Percentiles rank a stretch among this genome's conserved stretches.
phyloP scores from a whole-genome alignment of 176 grass and related monocot species.

The Bolboschoenus planiculmis region DNA sequence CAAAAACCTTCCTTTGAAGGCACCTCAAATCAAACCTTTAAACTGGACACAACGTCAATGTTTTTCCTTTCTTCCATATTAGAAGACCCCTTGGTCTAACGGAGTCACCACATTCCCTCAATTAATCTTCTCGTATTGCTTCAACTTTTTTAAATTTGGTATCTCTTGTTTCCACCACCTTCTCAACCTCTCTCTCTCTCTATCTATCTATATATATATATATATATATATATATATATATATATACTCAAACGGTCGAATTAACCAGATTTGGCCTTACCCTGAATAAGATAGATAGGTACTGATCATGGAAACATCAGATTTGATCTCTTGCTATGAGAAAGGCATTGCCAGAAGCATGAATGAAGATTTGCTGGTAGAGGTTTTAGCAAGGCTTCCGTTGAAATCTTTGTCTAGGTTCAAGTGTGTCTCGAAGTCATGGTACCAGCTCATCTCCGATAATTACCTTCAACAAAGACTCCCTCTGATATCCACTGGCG shows the following conservation, averaged over 20 bases:
- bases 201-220: neutral
- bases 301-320: slow-evolving; percentile 1
- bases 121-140: neutral
- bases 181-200: neutral
- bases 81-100: neutral
- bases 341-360: neutral
- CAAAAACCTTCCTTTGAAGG: neutral
- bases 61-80: neutral
- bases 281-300: neutral
- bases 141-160: neutral
- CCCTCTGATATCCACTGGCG: slow-evolving; percentile 54
- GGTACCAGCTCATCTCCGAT: slow-evolving; percentile 54
- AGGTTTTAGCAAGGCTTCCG: slow-evolving; percentile 65
- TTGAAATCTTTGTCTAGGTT: slow-evolving; percentile 62
- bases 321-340: slow-evolving; percentile 8
- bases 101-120: neutral
- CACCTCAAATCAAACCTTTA: neutral
- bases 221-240: neutral
- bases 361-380: slow-evolving; percentile 46
- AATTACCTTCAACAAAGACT: slow-evolving; percentile 55
- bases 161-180: neutral
- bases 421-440: slow-evolving; percentile 61
- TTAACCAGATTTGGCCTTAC: neutral
- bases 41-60: neutral
- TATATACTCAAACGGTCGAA: neutral